Evolutionary conservation across 208 protist genomes (phyloP).

Genomic region (Crithidia thermophila): DNA sequence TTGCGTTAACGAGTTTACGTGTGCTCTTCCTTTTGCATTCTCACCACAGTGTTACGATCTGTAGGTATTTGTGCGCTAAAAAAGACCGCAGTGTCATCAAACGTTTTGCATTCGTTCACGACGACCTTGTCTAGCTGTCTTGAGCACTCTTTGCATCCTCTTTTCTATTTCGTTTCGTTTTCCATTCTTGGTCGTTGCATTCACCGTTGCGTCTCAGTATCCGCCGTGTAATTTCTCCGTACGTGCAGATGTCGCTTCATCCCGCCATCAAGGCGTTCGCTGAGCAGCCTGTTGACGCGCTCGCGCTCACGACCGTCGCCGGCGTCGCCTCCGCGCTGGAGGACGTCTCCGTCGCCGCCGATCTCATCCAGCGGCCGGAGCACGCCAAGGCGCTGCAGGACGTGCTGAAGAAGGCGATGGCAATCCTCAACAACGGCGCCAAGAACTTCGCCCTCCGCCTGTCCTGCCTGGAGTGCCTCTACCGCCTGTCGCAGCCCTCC

Average conservation of each 20-base stretch:
- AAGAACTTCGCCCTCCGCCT: constrained; percentile 67
- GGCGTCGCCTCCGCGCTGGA: constrained; percentile 49
- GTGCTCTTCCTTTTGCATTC: too few species aligned
- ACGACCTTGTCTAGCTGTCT: too few species aligned
- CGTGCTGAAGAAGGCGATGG: constrained; percentile 31
- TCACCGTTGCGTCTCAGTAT: too few species aligned
- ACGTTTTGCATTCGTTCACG: too few species aligned
- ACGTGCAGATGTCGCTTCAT: constrained; percentile 33
- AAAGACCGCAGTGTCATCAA: too few species aligned
- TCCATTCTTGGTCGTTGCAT: not conserved
- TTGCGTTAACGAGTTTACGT: too few species aligned
- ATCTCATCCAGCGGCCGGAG: constrained; percentile 31
- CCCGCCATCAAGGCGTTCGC: constrained; percentile 61
- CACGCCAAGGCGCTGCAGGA: constrained; percentile 28
- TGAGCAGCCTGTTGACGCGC: constrained; percentile 45
- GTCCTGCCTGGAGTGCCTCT: constrained; percentile 74
- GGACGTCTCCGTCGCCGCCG: constrained; percentile 36
- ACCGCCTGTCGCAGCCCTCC: constrained; percentile 62
- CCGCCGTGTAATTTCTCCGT: too few species aligned
- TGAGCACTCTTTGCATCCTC: too few species aligned
- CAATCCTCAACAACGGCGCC: constrained; percentile 60
- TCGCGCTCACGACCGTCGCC: constrained; percentile 64
- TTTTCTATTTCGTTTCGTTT: not conserved
- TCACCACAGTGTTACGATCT: too few species aligned
- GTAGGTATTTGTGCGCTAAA: too few species aligned